Percentiles rank a stretch among this genome's conserved stretches.
Evolutionary conservation across 2,329 filamentous ascomycete genomes (phyloP).

Genomic region (Venturia pyrina): DNA sequence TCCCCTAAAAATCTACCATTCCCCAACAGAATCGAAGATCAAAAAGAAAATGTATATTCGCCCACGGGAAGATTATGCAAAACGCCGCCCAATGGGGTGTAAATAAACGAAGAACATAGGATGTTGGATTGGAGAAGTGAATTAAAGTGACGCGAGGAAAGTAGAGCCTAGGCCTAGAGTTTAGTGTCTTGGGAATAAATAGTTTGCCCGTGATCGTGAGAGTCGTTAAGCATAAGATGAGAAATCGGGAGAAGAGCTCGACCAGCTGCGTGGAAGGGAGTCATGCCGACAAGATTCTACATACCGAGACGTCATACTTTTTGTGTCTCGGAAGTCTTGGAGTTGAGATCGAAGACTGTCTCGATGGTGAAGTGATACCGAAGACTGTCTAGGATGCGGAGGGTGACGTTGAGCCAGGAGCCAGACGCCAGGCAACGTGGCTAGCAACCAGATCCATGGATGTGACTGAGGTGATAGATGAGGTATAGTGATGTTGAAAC

Average conservation of each 20-base stretch:
- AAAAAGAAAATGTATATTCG: too few species aligned
- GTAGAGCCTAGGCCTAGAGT: neutral
- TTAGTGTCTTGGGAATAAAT: neutral
- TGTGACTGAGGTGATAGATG: neutral
- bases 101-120: neutral
- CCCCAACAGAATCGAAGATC: too few species aligned
- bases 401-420: neutral
- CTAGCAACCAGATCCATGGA: neutral
- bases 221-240: neutral
- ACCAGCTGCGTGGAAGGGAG: too few species aligned
- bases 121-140: neutral
- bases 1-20: neutral
- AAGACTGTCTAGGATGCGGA: neutral
- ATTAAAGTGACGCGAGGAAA: neutral
- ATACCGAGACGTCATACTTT: neutral
- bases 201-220: neutral
- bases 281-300: too few species aligned
- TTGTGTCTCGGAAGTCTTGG: neutral
- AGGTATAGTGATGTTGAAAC: neutral
- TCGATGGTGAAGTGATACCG: neutral
- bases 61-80: neutral
- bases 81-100: constrained; percentile 3
- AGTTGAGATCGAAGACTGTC: neutral
- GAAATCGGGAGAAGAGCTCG: too few species aligned
- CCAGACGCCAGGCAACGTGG: neutral